Percentiles rank a stretch among this genome's conserved stretches.
Conservation (phyloP, 2,329 filamentous ascomycete species). For the Torrubiellomyces zombiae region DNA sequence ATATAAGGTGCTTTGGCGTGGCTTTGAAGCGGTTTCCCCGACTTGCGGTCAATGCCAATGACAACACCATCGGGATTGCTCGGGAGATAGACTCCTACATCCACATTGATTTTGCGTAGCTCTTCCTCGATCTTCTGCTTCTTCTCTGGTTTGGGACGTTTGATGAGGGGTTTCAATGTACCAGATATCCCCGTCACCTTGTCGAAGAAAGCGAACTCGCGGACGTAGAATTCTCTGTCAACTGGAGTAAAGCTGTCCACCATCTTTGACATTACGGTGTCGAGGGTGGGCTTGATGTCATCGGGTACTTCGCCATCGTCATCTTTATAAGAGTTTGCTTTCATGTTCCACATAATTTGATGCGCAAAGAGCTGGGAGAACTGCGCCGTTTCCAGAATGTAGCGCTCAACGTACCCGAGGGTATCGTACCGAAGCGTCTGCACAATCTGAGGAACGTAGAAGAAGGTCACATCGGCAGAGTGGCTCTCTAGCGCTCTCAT, state of each 20-base stretch:
- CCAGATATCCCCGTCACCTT: constrained; percentile 92
- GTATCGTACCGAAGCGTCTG: constrained; percentile 86
- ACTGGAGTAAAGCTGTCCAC: constrained; percentile 62
- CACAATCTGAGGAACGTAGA: constrained; percentile 96
- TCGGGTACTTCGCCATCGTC: constrained; percentile 84
- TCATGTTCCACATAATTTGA: constrained; percentile 99
- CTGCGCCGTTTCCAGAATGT: constrained; percentile 91
- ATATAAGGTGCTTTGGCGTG: constrained; percentile 98
- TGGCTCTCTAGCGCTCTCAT: constrained; percentile 91
- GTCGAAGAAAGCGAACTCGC: constrained; percentile 95
- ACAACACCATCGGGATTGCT: constrained; percentile 95
- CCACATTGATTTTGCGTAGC: constrained; percentile 88
- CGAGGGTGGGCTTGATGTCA: constrained; percentile 80
- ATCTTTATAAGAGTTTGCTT: constrained; percentile 95
- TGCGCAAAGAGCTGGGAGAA: constrained; percentile 98
- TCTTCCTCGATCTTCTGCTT: constrained; percentile 99
- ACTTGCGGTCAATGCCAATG: constrained; percentile 94
- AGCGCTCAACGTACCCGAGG: constrained; percentile 86
- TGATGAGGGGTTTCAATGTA: constrained; percentile 86
- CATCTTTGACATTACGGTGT: constrained; percentile 75
- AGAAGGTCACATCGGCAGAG: constrained; percentile 93
- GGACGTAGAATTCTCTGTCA: constrained; percentile 77
- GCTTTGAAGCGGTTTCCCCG: constrained; percentile 89
- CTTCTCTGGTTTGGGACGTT: constrained; percentile 85
- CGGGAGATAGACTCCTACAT: constrained; percentile 91